Conservation (phyloP, 768 basidiomycete genomes). For the Kwoniella sp. region DNA sequence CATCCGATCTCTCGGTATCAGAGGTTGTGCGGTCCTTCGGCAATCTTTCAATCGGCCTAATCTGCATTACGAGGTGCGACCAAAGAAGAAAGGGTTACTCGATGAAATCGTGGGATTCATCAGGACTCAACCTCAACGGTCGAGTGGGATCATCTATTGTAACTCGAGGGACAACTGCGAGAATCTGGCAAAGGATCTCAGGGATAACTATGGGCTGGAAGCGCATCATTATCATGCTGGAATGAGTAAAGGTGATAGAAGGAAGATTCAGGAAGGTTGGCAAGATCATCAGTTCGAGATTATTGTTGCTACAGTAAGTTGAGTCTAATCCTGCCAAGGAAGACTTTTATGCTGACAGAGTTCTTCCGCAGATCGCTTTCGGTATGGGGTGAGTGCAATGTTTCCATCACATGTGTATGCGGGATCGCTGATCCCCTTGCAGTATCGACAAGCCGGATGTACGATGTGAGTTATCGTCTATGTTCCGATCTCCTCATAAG, state of each 20-base stretch:
- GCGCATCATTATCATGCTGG: slow-evolving; percentile 86
- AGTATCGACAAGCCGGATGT: slow-evolving; percentile 56
- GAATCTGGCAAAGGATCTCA: slow-evolving; percentile 70
- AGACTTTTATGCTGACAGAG: neutral
- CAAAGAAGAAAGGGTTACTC: slow-evolving; percentile 61
- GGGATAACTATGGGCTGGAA: slow-evolving; percentile 63
- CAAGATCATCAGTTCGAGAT: slow-evolving; percentile 70
- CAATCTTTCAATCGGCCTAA: slow-evolving; percentile 96
- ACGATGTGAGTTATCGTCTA: slow-evolving; percentile 39
- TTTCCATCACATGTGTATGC: too few relatives aligned
- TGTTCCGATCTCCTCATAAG: too few relatives aligned
- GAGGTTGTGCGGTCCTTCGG: slow-evolving; percentile 63
- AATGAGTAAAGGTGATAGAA: slow-evolving; percentile 67
- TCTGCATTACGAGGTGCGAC: slow-evolving; percentile 70
- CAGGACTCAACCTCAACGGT: slow-evolving; percentile 60
- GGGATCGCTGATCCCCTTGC: slow-evolving; percentile 4
- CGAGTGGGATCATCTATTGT: slow-evolving; percentile 82
- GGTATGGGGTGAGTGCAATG: slow-evolving; percentile 73
- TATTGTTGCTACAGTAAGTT: slow-evolving; percentile 87
- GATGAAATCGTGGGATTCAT: slow-evolving; percentile 71
- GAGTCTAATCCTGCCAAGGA: neutral
- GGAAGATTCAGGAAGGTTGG: slow-evolving; percentile 70
- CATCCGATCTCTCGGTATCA: slow-evolving; percentile 67
- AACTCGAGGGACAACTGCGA: slow-evolving; percentile 73
- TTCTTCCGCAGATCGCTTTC: slow-evolving; percentile 74